Percentiles rank a stretch among this genome's conserved stretches.
Evolutionary conservation across 192 early-diverging fungal species (phyloP).

Genomic region (Piromyces sp.): DNA sequence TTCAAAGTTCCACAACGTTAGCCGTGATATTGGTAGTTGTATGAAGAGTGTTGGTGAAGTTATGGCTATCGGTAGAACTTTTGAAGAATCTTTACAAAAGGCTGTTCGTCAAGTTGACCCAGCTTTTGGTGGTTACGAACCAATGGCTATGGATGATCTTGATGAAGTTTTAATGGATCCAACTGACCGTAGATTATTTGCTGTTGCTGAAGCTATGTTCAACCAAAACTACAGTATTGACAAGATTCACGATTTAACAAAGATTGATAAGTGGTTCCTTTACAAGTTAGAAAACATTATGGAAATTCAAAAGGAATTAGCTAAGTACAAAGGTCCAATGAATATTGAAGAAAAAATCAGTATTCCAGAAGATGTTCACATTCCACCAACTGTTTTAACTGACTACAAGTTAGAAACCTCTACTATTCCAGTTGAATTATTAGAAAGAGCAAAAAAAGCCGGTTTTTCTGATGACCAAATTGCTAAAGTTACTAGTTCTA

Average conservation of each 20-base stretch:
- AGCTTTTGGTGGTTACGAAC: constrained; percentile 69
- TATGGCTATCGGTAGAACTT: constrained; percentile 95
- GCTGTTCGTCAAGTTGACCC: constrained; percentile 90
- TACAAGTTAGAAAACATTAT: constrained; percentile 73
- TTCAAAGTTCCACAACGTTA: constrained; percentile 80
- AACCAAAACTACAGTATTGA: constrained; percentile 59
- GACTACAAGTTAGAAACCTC: constrained; percentile 12
- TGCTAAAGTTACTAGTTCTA: constrained; percentile 29
- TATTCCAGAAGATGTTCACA: constrained; percentile 1
- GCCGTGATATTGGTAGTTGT: constrained; percentile 60
- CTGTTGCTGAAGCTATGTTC: constrained; percentile 66
- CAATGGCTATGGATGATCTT: constrained; percentile 23
- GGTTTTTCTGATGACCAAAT: constrained; percentile 88
- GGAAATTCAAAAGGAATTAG: constrained; percentile 26
- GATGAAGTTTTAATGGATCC: constrained; percentile 46
- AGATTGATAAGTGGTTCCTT: constrained; percentile 83
- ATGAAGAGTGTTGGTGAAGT: constrained; percentile 96
- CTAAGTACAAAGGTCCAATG: constrained; percentile 12
- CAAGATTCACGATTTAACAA: constrained; percentile 58
- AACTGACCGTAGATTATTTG: constrained; percentile 69
- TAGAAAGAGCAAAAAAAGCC: constrained; percentile 60
- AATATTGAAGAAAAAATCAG: not conserved
- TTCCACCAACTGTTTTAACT: constrained; percentile 12
- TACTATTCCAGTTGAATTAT: constrained; percentile 16
- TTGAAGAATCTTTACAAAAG: constrained; percentile 91